Base-by-base conservation (phyloP, 2,329 filamentous ascomycete genomes). In the Fusarium sp. region DNA sequence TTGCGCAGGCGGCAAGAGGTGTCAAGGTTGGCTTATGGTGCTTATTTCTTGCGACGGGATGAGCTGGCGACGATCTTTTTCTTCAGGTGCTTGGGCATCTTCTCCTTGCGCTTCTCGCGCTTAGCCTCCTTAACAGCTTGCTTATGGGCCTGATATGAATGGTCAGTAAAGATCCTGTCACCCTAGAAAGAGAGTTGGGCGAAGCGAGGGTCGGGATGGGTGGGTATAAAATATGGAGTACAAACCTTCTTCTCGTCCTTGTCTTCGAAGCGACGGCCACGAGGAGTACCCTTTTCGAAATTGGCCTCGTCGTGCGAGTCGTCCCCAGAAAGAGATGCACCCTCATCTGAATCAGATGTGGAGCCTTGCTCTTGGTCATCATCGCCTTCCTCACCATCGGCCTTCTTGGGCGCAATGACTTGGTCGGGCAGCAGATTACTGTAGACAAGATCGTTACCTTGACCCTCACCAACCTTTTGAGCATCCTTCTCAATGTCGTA, bases 21-120 rank as follows among this genome's bases (percentile, higher is more conserved):
- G 34, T 28, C 16, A 13, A 51, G 2, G n/a, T 40, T 23, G 34
- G 26, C 12, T 51, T 20, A 11, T 28, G n/a, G 3, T 40, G 50
- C 77, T 75, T 83, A 86, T 77, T 87, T 90, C 82, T 92, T 91
- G 75, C 86, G 88, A 71, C 88, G 83, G 57, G 88, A 84, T 16
- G 85, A 84, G 67, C 83, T 83, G 57, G 85, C 86, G 28, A 97
- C 88, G 60, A 97, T 80, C 77, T 91, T 92, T 84, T 97, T 98
- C 86, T 99, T 99, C 34, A 97, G 71, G 77, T 97, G 89, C 82
- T 99, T 99, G 1, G 96, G 95, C 81, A 99, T 97, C 84, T 99
- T 99, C 6, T 92, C 92, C 79, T 95, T 93, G 63, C 96, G 85
- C 83, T 97, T 94, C 79, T 97, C 94, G 36, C 93, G 89, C 83